Evolutionary conservation across 2,329 filamentous ascomycete genomes (phyloP).

Genomic region (Mycocentrospora acerina): DNA sequence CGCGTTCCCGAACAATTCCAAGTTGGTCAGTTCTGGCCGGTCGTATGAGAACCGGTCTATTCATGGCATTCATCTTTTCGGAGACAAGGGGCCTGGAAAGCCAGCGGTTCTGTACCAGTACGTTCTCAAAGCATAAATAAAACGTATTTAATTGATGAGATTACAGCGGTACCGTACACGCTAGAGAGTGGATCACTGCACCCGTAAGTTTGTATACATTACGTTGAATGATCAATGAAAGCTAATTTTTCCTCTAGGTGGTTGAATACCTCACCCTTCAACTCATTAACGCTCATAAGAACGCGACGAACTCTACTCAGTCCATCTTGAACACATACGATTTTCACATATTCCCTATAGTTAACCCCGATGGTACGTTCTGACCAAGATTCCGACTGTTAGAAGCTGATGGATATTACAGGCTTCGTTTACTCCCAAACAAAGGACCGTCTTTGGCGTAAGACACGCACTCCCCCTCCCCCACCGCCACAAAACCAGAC

Average conservation of each 20-base stretch:
- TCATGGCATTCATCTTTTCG: slow-evolving; percentile 26
- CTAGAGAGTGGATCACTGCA: slow-evolving; percentile 49
- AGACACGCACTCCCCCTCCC: slow-evolving; percentile 33
- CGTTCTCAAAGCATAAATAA: background rate
- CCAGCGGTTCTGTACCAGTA: slow-evolving; percentile 41
- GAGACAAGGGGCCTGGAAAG: slow-evolving; percentile 24
- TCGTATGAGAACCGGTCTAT: slow-evolving; percentile 25
- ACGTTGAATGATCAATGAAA: no score
- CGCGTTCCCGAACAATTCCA: slow-evolving; percentile 19
- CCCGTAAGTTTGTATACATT: slow-evolving; percentile 5
- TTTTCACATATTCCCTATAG: slow-evolving; percentile 26
- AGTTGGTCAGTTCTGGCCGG: slow-evolving; percentile 19
- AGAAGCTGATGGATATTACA: no score
- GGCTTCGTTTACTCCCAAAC: slow-evolving; percentile 39
- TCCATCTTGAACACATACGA: slow-evolving; percentile 20
- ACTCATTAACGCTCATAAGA: slow-evolving; percentile 22
- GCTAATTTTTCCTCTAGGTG: slow-evolving; percentile 2
- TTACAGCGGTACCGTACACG: slow-evolving; percentile 4
- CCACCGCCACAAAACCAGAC: slow-evolving; percentile 24
- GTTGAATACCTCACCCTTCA: slow-evolving; percentile 25
- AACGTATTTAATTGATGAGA: background rate
- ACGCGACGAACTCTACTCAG: slow-evolving; percentile 26
- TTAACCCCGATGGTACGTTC: slow-evolving; percentile 23
- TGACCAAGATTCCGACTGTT: no score
- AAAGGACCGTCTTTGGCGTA: slow-evolving; percentile 38